Evolutionary conservation across 495 filamentous ascomycete genomes (phyloP).

Genomic region (Hypoxylon subgilvum): DNA sequence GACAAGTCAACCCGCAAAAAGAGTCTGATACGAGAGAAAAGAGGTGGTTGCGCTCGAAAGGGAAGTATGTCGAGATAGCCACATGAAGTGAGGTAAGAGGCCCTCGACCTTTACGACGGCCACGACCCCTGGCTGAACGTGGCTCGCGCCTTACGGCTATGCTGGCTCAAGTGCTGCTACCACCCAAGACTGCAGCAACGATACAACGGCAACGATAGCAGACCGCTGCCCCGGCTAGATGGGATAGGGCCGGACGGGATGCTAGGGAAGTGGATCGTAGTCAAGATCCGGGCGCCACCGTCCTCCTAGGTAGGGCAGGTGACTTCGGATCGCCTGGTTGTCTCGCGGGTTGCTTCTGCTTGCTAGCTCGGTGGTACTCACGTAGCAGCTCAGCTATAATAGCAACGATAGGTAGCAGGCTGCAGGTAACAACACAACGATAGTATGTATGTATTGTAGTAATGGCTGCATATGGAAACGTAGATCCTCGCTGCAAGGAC

Average conservation of each 20-base stretch:
- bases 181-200: conserved; percentile 21
- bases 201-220: conserved; percentile 14
- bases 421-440: conserved; percentile 9
- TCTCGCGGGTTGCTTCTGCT: neutral
- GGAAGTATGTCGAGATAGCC: conserved; percentile 36
- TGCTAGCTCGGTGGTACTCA: conserved; percentile 28
- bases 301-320: conserved; percentile 30
- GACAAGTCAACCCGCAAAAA: conserved; percentile 13
- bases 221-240: conserved; percentile 28
- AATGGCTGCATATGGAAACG: no score
- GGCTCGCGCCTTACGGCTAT: conserved; percentile 29
- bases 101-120: conserved; percentile 9
- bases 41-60: conserved; percentile 24
- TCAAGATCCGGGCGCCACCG: conserved; percentile 27
- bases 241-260: conserved; percentile 36
- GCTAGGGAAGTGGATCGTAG: conserved; percentile 27
- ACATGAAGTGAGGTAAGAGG: conserved; percentile 25
- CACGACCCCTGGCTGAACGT: conserved; percentile 26
- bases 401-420: conserved; percentile 14
- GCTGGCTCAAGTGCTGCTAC: conserved; percentile 18
- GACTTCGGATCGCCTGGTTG: conserved; percentile 16
- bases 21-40: conserved; percentile 26
- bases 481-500: no score
- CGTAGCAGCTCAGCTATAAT: conserved; percentile 32
- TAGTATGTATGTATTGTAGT: conserved; percentile 9